Evolutionary conservation across 208 protist genomes (phyloP).

Genomic region (Trypanosoma cruzi): DNA sequence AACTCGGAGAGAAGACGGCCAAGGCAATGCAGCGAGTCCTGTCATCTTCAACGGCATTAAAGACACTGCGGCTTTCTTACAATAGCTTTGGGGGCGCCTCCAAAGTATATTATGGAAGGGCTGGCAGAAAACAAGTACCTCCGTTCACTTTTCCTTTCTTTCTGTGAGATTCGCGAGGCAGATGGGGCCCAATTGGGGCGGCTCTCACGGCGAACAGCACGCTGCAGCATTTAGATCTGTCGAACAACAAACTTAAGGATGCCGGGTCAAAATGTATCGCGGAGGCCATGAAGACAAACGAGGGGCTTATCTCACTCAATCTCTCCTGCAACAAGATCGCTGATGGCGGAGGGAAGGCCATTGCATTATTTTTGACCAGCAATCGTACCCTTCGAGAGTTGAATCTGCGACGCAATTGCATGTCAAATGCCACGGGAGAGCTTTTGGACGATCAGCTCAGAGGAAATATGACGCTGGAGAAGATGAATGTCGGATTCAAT

Average conservation of each 20-base stretch:
- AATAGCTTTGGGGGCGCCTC: constrained; percentile 58
- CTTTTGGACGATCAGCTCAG: constrained; percentile 68
- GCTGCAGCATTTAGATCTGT: constrained; percentile 67
- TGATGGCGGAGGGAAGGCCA: constrained; percentile 71
- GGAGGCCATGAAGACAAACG: constrained; percentile 72
- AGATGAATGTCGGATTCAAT: constrained; percentile 91
- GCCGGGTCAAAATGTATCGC: constrained; percentile 69
- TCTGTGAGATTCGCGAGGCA: constrained; percentile 61
- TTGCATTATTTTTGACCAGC: constrained; percentile 52
- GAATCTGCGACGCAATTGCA: constrained; percentile 83
- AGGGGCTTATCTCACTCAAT: constrained; percentile 61
- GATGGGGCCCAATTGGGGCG: constrained; percentile 62
- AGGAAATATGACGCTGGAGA: constrained; percentile 66
- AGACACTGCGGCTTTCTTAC: constrained; percentile 46
- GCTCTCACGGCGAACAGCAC: constrained; percentile 54
- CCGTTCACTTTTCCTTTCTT: constrained; percentile 41
- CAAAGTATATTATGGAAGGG: constrained; percentile 64
- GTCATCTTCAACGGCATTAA: constrained; percentile 40
- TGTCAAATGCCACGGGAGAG: constrained; percentile 72
- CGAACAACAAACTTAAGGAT: constrained; percentile 88
- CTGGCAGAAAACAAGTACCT: constrained; percentile 78
- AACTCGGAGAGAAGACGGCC: constrained; percentile 48
- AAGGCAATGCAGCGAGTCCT: constrained; percentile 60
- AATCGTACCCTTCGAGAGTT: constrained; percentile 78
- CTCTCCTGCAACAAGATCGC: constrained; percentile 79